A percentile compares a stretch with the other conserved stretches of the same genome.
phyloP scores from a whole-genome alignment of 2,329 filamentous ascomycete genomes.

The Fusarium sp. region DNA sequence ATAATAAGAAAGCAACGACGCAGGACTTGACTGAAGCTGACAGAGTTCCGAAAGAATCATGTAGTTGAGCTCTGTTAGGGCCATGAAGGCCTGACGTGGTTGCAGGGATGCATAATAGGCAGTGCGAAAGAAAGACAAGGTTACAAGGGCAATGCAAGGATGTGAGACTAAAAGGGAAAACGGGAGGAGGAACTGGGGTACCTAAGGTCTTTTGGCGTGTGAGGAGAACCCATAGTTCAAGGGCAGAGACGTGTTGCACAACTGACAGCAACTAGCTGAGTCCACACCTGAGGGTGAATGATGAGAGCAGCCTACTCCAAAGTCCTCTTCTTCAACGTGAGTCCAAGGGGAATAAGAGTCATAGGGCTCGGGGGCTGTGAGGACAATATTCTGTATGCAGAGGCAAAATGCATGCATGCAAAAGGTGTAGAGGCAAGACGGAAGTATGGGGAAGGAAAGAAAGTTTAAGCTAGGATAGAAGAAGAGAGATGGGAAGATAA shows the following conservation, averaged over 20 bases:
- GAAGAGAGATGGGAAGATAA: conserved; percentile 16
- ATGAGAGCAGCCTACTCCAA: conserved; percentile 2
- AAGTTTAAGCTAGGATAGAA: conserved; percentile 9
- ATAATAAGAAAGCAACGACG: not conserved
- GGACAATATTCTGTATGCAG: not conserved
- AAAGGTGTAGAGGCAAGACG: conserved; percentile 20
- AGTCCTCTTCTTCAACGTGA: conserved; percentile 1
- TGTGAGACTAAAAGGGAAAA: conserved; percentile 22
- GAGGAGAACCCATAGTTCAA: conserved; percentile 26
- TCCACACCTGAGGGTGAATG: conserved; percentile 25
- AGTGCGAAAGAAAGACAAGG: conserved; percentile 20
- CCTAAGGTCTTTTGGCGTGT: conserved; percentile 25
- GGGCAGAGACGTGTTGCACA: conserved; percentile 30
- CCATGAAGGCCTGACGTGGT: conserved; percentile 14
- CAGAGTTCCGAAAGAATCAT: conserved; percentile 3
- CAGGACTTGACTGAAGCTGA: not conserved
- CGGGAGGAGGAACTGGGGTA: conserved; percentile 28
- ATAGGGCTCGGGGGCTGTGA: not conserved
- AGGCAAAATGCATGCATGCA: not conserved
- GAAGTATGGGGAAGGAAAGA: conserved; percentile 18
- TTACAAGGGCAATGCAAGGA: conserved; percentile 16
- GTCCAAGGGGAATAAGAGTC: not conserved
- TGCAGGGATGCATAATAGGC: conserved; percentile 16
- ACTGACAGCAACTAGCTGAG: conserved; percentile 18
- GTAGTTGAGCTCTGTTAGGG: conserved; percentile 5